These are phyloP conservation scores for Pichia sporocuriosa DNA, from an alignment of 805 yeast genomes.

Conservation along the genomic window DNA sequence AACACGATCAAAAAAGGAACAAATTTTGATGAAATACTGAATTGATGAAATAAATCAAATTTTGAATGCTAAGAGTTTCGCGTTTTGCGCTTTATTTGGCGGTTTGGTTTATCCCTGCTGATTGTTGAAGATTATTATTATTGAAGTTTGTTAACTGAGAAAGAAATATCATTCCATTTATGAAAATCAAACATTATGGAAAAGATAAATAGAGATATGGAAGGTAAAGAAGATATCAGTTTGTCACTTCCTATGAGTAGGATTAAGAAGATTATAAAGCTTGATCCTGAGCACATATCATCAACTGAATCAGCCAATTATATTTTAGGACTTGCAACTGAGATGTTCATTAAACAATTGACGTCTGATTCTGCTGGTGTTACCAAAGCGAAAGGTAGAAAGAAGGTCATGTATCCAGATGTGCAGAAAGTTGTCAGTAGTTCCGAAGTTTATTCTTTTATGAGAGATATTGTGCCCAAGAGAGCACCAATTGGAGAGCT, in stretches of 20 bases:
- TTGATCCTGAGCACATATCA: slow-evolving; percentile 66
- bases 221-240: slow-evolving; percentile 13
- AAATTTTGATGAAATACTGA: no score
- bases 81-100: no score
- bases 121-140: no score
- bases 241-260: slow-evolving; percentile 53
- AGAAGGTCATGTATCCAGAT: slow-evolving; percentile 65
- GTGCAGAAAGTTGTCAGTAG: slow-evolving; percentile 55
- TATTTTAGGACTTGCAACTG: slow-evolving; percentile 72
- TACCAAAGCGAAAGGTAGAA: slow-evolving; percentile 60
- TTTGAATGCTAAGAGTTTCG: no score
- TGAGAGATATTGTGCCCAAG: slow-evolving; percentile 62
- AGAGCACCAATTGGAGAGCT: slow-evolving; percentile 46
- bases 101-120: no score
- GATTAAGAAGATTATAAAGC: slow-evolving; percentile 63
- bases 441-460: slow-evolving; percentile 55
- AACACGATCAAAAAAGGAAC: no score
- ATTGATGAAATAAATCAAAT: no score
- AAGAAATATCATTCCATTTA: no score
- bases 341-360: slow-evolving; percentile 60
- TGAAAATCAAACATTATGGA: background rate
- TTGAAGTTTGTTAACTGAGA: no score
- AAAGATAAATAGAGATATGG: no score
- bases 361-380: slow-evolving; percentile 63
- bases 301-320: slow-evolving; percentile 69